Percentiles rank a stretch among this genome's conserved stretches.
These are phyloP conservation scores for Kickxella alabastrina DNA, from an alignment of 192 early-diverging fungal genomes.

Conservation along the genomic window DNA sequence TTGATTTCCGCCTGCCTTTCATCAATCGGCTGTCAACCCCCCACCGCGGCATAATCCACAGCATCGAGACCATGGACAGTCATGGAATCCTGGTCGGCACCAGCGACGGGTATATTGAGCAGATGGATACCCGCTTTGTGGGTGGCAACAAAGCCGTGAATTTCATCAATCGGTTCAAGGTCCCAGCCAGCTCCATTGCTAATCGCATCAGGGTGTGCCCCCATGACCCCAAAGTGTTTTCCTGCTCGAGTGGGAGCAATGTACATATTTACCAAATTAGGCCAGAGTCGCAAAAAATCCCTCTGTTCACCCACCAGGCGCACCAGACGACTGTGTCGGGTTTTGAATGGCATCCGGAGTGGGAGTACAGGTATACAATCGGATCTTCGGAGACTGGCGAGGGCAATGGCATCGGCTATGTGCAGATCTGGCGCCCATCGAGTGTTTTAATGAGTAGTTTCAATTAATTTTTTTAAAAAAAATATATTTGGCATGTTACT, in stretches of 20 bases:
- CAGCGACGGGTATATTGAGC: slow-evolving; percentile 8
- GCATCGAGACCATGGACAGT: slow-evolving; percentile 15
- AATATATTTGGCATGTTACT: too few relatives aligned
- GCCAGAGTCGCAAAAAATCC: neutral
- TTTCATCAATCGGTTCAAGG: slow-evolving; percentile 1
- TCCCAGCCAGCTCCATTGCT: slow-evolving; percentile 3
- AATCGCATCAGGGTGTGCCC: slow-evolving; percentile 27
- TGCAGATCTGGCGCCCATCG: slow-evolving; percentile 46
- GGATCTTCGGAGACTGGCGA: slow-evolving; percentile 36
- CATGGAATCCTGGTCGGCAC: slow-evolving; percentile 26
- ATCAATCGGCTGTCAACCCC: slow-evolving; percentile 7
- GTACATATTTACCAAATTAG: slow-evolving; percentile 28
- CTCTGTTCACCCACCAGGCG: slow-evolving; percentile 27
- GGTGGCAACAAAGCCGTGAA: neutral
- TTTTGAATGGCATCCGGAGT: slow-evolving; percentile 39
- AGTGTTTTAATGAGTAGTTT: slow-evolving; percentile 6
- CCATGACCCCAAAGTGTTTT: slow-evolving; percentile 25
- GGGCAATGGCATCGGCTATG: slow-evolving; percentile 12
- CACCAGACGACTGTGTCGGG: slow-evolving; percentile 33
- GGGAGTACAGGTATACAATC: slow-evolving; percentile 29
- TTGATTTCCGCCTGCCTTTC: slow-evolving; percentile 37
- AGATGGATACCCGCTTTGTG: slow-evolving; percentile 30
- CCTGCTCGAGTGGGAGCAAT: slow-evolving; percentile 19
- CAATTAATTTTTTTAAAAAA: neutral
- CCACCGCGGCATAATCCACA: slow-evolving; percentile 7